phyloP scores from a whole-genome alignment of 2,329 filamentous ascomycete genomes.

The Rhinocladiella mackenziei region DNA sequence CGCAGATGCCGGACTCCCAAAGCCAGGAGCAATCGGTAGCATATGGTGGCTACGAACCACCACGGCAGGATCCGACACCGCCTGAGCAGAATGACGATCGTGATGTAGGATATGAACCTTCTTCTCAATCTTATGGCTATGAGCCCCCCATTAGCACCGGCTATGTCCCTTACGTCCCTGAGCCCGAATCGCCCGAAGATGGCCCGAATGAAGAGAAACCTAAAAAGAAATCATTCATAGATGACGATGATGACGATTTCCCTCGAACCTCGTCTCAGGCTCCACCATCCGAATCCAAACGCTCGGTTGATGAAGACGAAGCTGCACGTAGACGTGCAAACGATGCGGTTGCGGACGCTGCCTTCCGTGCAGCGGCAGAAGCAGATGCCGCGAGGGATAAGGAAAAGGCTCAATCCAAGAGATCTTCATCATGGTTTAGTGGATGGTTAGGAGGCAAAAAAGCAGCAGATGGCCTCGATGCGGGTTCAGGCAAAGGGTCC shows the following conservation, averaged over 20 bases:
- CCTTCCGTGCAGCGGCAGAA: constrained; percentile 30
- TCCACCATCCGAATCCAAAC: constrained; percentile 2
- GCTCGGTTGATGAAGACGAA: constrained; percentile 14
- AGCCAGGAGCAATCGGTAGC: constrained; percentile 1
- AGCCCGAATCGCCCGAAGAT: constrained; percentile 53
- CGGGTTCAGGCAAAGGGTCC: constrained; percentile 33
- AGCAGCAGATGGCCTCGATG: constrained; percentile 58
- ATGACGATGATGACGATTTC: constrained; percentile 55
- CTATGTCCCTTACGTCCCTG: constrained; percentile 33
- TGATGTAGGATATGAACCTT: constrained; percentile 8
- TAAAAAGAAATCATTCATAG: constrained; percentile 76
- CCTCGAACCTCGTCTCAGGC: constrained; percentile 6
- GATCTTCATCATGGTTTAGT: constrained; percentile 63
- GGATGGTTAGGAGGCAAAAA: constrained; percentile 77
- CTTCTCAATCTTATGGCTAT: constrained; percentile 30
- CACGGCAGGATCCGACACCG: neutral
- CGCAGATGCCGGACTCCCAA: constrained; percentile 1
- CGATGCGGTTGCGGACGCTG: constrained; percentile 30
- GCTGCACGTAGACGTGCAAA: constrained; percentile 27
- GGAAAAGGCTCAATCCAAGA: constrained; percentile 41
- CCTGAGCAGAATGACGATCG: neutral
- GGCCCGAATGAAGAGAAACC: constrained; percentile 52
- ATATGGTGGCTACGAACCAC: constrained; percentile 16
- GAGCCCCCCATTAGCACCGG: constrained; percentile 36
- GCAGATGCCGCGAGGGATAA: constrained; percentile 31